Evolutionary conservation across 2,329 filamentous ascomycete genomes (phyloP).

Genomic region (Pseudopithomyces chartarum): DNA sequence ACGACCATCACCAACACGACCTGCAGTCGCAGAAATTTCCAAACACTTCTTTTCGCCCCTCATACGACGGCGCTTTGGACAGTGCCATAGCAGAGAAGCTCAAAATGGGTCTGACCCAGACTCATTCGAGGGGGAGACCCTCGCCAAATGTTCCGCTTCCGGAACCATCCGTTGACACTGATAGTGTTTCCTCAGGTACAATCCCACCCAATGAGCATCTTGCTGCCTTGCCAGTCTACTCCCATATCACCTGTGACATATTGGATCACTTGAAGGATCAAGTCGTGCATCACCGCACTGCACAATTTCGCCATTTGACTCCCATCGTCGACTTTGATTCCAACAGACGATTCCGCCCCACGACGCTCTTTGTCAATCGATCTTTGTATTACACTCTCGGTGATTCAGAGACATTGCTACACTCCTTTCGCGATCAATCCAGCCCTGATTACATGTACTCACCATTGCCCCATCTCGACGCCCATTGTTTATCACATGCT

Average conservation of each 20-base stretch:
- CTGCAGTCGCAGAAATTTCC: slow-evolving; percentile 3
- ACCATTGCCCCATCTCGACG: slow-evolving; percentile 42
- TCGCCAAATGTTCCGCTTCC: background rate
- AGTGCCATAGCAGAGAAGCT: slow-evolving; percentile 14
- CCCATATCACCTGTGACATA: slow-evolving; percentile 32
- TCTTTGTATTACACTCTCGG: slow-evolving; percentile 42
- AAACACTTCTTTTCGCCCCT: slow-evolving; percentile 13
- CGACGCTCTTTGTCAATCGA: slow-evolving; percentile 33
- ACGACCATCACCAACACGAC: slow-evolving; percentile 4
- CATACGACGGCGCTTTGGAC: slow-evolving; percentile 17
- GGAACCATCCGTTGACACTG: background rate
- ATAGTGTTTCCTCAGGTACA: background rate
- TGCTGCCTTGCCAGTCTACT: slow-evolving; percentile 21
- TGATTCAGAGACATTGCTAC: slow-evolving; percentile 36
- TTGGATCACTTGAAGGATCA: slow-evolving; percentile 38
- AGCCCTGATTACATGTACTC: slow-evolving; percentile 30
- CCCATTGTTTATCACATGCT: slow-evolving; percentile 30
- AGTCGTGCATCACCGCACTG: slow-evolving; percentile 18
- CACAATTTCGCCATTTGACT: slow-evolving; percentile 16
- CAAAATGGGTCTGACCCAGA: slow-evolving; percentile 21
- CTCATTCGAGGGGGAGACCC: background rate
- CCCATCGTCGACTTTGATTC: slow-evolving; percentile 26
- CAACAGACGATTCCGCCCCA: slow-evolving; percentile 16
- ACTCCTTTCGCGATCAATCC: slow-evolving; percentile 37
- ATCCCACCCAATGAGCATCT: background rate